Conservation (phyloP, 108 stramenopile species). For the Skeletonema potamos region DNA sequence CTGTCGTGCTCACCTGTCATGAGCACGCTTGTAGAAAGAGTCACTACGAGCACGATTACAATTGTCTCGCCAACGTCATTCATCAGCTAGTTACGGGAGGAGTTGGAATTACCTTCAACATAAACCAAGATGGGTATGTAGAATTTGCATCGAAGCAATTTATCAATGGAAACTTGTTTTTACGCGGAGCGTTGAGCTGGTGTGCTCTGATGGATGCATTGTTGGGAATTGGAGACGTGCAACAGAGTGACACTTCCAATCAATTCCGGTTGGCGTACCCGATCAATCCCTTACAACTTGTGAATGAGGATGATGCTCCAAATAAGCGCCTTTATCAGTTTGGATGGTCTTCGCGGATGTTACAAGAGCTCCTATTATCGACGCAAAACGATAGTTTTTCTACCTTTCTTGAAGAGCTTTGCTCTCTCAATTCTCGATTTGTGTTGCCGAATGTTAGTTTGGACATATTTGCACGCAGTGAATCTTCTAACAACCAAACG, state of each 20-base stretch:
- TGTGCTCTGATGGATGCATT: slow-evolving; percentile 37
- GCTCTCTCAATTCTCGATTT: slow-evolving; percentile 20
- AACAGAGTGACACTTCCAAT: not conserved
- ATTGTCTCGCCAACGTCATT: slow-evolving; percentile 41
- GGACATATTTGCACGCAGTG: slow-evolving; percentile 5
- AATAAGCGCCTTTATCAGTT: slow-evolving; percentile 22
- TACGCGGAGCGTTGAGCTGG: slow-evolving; percentile 41
- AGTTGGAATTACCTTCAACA: slow-evolving; percentile 24
- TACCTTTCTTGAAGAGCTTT: slow-evolving; percentile 21
- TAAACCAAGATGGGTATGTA: slow-evolving; percentile 9
- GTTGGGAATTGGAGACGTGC: slow-evolving; percentile 23
- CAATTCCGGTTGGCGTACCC: slow-evolving; percentile 17
- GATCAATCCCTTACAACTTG: slow-evolving; percentile 12
- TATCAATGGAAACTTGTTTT: slow-evolving; percentile 38
- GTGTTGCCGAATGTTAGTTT: slow-evolving; percentile 4
- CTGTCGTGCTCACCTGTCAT: slow-evolving; percentile 21
- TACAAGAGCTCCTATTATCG: slow-evolving; percentile 19
- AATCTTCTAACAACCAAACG: slow-evolving; percentile 9
- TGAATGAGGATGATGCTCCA: slow-evolving; percentile 13
- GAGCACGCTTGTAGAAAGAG: slow-evolving; percentile 7
- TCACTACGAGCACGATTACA: slow-evolving; percentile 42
- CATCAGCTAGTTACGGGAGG: slow-evolving; percentile 39
- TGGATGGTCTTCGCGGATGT: slow-evolving; percentile 29
- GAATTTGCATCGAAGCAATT: slow-evolving; percentile 31
- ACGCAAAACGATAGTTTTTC: slow-evolving; percentile 6